These are phyloP conservation scores for Boletus patriciae DNA, from an alignment of 768 basidiomycete genomes.

Conservation along the genomic window DNA sequence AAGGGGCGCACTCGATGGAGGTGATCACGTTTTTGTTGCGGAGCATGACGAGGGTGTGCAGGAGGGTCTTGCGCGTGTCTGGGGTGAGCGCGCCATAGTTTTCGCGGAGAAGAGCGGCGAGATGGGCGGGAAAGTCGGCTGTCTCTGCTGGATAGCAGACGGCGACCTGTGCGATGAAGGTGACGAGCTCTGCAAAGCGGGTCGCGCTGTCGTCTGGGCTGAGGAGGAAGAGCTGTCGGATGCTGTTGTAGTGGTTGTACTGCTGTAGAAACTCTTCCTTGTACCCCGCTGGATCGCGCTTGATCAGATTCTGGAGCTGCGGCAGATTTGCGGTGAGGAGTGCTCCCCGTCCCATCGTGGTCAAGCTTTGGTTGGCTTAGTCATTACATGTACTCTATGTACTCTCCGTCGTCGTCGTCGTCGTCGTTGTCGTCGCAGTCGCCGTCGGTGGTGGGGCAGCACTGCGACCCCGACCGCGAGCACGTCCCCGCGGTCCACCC, in stretches of 20 bases:
- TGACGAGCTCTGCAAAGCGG: conserved; percentile 82
- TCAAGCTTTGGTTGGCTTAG: conserved; percentile 12
- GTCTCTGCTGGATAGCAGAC: conserved; percentile 90
- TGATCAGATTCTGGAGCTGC: conserved; percentile 95
- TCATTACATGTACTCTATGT: conserved; percentile 16
- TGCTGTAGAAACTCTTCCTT: conserved; percentile 95
- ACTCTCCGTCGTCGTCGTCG: conserved; percentile 1
- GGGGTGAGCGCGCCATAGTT: conserved; percentile 72
- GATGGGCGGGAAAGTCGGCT: conserved; percentile 75
- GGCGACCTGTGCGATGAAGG: conserved; percentile 83
- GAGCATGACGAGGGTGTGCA: conserved; percentile 91
- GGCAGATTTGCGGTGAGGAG: conserved; percentile 88
- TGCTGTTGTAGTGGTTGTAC: conserved; percentile 92
- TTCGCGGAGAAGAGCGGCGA: conserved; percentile 77
- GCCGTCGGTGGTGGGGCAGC: not conserved
- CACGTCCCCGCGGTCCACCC: conserved; percentile 15
- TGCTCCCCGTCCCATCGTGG: conserved; percentile 6
- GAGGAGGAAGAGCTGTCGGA: conserved; percentile 79
- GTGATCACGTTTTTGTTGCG: conserved; percentile 90
- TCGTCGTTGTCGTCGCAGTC: no score
- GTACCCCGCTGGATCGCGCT: conserved; percentile 86
- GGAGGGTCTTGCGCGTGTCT: conserved; percentile 80
- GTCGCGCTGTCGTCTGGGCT: conserved; percentile 83
- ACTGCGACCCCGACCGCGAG: conserved; percentile 34
- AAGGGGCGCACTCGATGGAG: conserved; percentile 76